These are phyloP conservation scores for Thraustotheca clavata DNA, from an alignment of 352 stramenopile genomes.

Conservation along the genomic window DNA sequence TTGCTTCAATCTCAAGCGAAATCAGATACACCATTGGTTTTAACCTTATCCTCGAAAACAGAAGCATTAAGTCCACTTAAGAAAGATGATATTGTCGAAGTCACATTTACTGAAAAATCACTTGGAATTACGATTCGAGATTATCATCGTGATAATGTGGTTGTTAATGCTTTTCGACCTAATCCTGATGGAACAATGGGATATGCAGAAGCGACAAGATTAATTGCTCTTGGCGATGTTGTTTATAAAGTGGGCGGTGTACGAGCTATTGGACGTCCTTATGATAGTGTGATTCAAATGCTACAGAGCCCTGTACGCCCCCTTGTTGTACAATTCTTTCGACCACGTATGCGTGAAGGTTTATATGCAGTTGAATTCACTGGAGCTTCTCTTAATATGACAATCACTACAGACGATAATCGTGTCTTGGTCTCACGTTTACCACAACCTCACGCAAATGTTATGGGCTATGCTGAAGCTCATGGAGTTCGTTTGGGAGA, in stretches of 20 bases:
- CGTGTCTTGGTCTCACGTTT: slow-evolving; percentile 81
- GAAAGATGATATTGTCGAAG: slow-evolving; percentile 66
- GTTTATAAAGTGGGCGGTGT: slow-evolving; percentile 82
- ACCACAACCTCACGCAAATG: slow-evolving; percentile 71
- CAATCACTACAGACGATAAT: slow-evolving; percentile 76
- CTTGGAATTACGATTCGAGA: slow-evolving; percentile 81
- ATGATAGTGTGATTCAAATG: slow-evolving; percentile 81
- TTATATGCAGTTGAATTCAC: slow-evolving; percentile 80
- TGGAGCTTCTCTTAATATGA: slow-evolving; percentile 72
- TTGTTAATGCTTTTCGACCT: slow-evolving; percentile 80
- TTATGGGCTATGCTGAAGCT: slow-evolving; percentile 73
- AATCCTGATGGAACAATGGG: slow-evolving; percentile 37
- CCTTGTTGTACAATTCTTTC: slow-evolving; percentile 75
- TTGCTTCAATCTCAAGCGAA: neutral
- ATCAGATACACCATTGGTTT: slow-evolving; percentile 37
- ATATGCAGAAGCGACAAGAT: slow-evolving; percentile 46
- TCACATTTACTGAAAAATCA: slow-evolving; percentile 54
- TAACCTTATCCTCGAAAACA: slow-evolving; percentile 77
- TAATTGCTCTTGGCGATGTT: slow-evolving; percentile 61
- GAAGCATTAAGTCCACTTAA: slow-evolving; percentile 77
- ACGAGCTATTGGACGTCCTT: slow-evolving; percentile 62
- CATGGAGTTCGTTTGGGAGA: slow-evolving; percentile 75
- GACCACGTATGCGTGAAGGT: slow-evolving; percentile 60
- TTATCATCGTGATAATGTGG: slow-evolving; percentile 63
- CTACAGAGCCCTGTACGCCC: slow-evolving; percentile 68